Base-by-base conservation (phyloP, 768 basidiomycete genomes). In the Collybia sordida region DNA sequence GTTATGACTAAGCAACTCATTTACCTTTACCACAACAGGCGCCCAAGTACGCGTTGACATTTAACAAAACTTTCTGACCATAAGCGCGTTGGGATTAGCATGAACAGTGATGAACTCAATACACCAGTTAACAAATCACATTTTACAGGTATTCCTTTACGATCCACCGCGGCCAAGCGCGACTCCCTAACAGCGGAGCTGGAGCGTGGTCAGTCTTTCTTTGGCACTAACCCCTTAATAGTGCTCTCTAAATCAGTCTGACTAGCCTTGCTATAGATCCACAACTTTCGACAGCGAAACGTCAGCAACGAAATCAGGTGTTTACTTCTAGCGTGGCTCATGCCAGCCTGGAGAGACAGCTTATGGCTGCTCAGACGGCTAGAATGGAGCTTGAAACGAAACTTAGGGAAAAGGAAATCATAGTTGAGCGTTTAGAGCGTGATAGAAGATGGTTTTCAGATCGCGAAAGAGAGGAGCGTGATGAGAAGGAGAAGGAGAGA, bases 361-460 rank as follows among this genome's bases (percentile, higher is more conserved):
- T 91, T 1, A 67, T 82, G 7, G 70, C 83, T 2, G 74, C 81
- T 0, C 82, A 88, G 52, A 77, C 83, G 0, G 71, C 79, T 5
- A 83, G 82, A 54, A 65, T 79, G 18, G 85, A 89, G 31, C 68
- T 89, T 31, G 87, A 90, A 63, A 74, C 77, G 11, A 84, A 83
- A 61, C 68, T 90, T 3, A 73, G 83, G 25, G 85, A 90, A 64
- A 81, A 79, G 60, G 85, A 88, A 2, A 55, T 74, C 1, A 62
- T 69, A 19, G 76, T 91, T 22, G 86, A 88, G 37, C 69, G 81
- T 38, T 72, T 93, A 8, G 86, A 90, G 58, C 70, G 78, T 15
- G 90, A 92, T 59, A 70, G 88, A 31, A 70, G 86, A 15, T 89
- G 75, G 72, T 74, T 90, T 43, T 71, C 83, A 0, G 86, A 90